A percentile compares a stretch with the other conserved stretches of the same genome.
These are phyloP conservation scores for Paramecium sexaurelia DNA, from an alignment of 73 alveolate genomes.

Conservation along the genomic window DNA sequence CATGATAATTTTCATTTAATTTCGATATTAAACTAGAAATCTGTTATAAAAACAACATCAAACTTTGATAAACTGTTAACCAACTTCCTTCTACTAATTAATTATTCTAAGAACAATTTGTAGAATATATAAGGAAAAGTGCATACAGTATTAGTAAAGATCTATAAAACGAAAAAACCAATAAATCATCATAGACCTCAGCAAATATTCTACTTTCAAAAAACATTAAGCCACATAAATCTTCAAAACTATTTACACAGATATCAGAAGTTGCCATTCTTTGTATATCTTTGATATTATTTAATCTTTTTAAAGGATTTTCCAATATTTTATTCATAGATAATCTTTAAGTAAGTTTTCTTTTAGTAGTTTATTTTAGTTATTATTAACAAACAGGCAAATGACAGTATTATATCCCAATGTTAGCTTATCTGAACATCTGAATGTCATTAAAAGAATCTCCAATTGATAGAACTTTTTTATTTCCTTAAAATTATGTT, in stretches of 20 bases:
- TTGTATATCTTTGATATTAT: not conserved
- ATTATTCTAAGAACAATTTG: not conserved
- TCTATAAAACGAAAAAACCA: conserved; percentile 27
- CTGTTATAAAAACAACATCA: not conserved
- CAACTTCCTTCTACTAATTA: not conserved
- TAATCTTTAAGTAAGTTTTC: conserved; percentile 8
- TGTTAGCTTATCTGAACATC: conserved; percentile 22
- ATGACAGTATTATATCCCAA: conserved; percentile 20
- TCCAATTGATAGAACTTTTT: conserved; percentile 49
- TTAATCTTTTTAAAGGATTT: not conserved
- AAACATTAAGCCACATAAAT: not conserved
- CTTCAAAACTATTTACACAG: not conserved
- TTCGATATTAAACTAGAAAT: conserved; percentile 23
- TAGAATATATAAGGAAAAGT: not conserved
- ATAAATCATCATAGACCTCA: conserved; percentile 47
- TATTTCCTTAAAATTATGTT: conserved; percentile 35
- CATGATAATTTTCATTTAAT: not conserved
- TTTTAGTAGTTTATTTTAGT: not conserved
- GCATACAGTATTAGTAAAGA: not conserved
- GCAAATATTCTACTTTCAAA: conserved; percentile 44
- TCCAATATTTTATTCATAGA: not conserved
- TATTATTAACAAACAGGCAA: not conserved
- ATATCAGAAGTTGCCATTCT: conserved; percentile 30
- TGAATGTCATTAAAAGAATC: not conserved
- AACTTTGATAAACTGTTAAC: conserved; percentile 12